These are phyloP conservation scores for Taphrina sp. DNA, from an alignment of 1,139 yeast genomes.

Conservation along the genomic window DNA sequence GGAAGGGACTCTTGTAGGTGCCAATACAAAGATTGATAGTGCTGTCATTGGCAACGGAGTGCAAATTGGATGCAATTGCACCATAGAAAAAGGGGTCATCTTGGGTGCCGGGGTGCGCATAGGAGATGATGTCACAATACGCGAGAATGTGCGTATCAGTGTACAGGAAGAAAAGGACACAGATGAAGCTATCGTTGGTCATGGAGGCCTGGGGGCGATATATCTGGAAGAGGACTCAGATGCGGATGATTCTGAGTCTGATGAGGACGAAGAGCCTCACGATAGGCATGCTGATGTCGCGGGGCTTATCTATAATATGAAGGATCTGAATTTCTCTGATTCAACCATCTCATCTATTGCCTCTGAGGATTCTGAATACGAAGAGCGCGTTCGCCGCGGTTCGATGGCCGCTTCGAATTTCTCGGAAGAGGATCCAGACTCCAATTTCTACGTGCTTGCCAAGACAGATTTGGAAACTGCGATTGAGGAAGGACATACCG, in stretches of 20 bases:
- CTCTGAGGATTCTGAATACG: constrained; percentile 38
- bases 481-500: constrained; percentile 83
- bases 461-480: constrained; percentile 92
- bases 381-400: constrained; percentile 18
- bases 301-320: constrained; percentile 57
- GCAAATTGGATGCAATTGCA: constrained; percentile 53
- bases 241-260: constrained; percentile 49
- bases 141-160: constrained; percentile 37
- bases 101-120: constrained; percentile 70
- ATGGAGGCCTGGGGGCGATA: constrained; percentile 54
- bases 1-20: constrained; percentile 75
- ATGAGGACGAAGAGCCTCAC: constrained; percentile 43
- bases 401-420: constrained; percentile 37
- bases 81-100: constrained; percentile 67
- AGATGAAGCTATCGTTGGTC: constrained; percentile 42
- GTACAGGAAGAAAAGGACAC: constrained; percentile 41
- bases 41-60: constrained; percentile 70
- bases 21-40: constrained; percentile 56
- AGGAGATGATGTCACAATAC: constrained; percentile 47
- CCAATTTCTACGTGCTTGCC: constrained; percentile 75
- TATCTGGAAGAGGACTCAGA: constrained; percentile 57
- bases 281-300: constrained; percentile 37
- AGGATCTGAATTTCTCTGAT: constrained; percentile 69
- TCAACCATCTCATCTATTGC: constrained; percentile 63
- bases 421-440: constrained; percentile 63